Conservation (phyloP, 345 rosid genomes). For the Lenwebbia sp. region DNA sequence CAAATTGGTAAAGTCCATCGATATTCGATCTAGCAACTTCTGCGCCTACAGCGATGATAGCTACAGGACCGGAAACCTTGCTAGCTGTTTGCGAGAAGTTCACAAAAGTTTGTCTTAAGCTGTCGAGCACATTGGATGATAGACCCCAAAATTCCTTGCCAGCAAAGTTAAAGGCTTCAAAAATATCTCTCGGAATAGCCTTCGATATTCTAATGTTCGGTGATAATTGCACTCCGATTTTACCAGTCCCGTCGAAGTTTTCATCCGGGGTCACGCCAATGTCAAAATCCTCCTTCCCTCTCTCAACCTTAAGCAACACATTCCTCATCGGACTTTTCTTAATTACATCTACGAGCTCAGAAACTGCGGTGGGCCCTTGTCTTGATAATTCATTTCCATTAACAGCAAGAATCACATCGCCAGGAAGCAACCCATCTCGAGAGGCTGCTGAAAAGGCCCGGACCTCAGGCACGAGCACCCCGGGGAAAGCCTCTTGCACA, state of each 20-base stretch:
- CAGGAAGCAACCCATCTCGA: constrained; percentile 78
- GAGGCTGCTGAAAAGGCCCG: constrained; percentile 83
- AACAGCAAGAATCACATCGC: constrained; percentile 65
- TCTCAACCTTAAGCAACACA: constrained; percentile 53
- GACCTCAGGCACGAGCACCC: constrained; percentile 85
- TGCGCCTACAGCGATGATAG: constrained; percentile 93
- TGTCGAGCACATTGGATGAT: constrained; percentile 58
- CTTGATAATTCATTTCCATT: constrained; percentile 44
- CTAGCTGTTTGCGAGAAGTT: constrained; percentile 88
- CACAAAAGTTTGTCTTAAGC: constrained; percentile 70
- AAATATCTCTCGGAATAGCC: constrained; percentile 42
- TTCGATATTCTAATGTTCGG: constrained; percentile 68
- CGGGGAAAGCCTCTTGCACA: constrained; percentile 86
- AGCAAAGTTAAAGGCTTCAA: constrained; percentile 46
- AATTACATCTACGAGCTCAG: constrained; percentile 58
- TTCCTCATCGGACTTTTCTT: constrained; percentile 52
- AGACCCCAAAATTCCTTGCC: constrained; percentile 74
- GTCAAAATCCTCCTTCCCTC: constrained; percentile 46
- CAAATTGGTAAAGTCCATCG: constrained; percentile 85
- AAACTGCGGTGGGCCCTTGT: constrained; percentile 50
- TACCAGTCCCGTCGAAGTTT: constrained; percentile 72
- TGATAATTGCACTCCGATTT: constrained; percentile 84
- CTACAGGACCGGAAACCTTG: constrained; percentile 87
- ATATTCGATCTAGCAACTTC: constrained; percentile 93
- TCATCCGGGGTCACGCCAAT: constrained; percentile 72